phyloP scores from a whole-genome alignment of 1,139 yeast genomes.

The Suhomyces coccinellae region DNA sequence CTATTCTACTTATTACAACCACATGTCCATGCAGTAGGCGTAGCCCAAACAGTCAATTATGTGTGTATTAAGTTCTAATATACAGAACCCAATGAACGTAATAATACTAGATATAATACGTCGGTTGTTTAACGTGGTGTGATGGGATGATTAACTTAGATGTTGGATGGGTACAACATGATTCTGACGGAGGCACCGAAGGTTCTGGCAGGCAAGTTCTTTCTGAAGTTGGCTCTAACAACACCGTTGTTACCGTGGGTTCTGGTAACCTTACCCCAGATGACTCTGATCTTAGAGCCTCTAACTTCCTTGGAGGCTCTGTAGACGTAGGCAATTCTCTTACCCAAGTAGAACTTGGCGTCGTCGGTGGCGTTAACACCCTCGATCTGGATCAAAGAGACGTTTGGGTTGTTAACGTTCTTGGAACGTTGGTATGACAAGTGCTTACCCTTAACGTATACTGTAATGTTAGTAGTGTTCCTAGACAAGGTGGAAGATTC shows the following conservation, averaged over 20 bases:
- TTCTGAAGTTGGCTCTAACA: slow-evolving; percentile 98
- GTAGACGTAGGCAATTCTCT: slow-evolving; percentile 99
- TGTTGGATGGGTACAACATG: slow-evolving; percentile 99
- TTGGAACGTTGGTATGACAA: slow-evolving; percentile 99
- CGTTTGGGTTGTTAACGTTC: slow-evolving; percentile 97
- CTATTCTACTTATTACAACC: background rate
- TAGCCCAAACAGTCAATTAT: slow-evolving; percentile 8
- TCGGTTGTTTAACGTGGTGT: slow-evolving; percentile 10
- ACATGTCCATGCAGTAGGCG: slow-evolving; percentile 1
- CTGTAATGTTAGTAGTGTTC: slow-evolving; percentile 55
- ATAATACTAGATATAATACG: slow-evolving; percentile 12
- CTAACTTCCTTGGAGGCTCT: slow-evolving; percentile 97
- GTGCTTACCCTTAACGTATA: slow-evolving; percentile 99
- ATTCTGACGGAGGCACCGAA: slow-evolving; percentile 99
- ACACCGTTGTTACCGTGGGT: slow-evolving; percentile 98
- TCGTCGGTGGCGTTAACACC: slow-evolving; percentile 91
- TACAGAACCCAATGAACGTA: slow-evolving; percentile 14
- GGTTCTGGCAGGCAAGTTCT: slow-evolving; percentile 99
- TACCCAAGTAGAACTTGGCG: slow-evolving; percentile 98
- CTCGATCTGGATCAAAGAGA: slow-evolving; percentile 94
- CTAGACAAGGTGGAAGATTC: background rate
- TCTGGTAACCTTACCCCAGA: slow-evolving; percentile 99
- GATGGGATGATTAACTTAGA: slow-evolving; percentile 51
- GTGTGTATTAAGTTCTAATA: slow-evolving; percentile 15
- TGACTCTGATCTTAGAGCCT: slow-evolving; percentile 99